These are phyloP conservation scores for Colletotrichum limetticola DNA, from an alignment of 2,329 filamentous ascomycete species.

Conservation along the genomic window DNA sequence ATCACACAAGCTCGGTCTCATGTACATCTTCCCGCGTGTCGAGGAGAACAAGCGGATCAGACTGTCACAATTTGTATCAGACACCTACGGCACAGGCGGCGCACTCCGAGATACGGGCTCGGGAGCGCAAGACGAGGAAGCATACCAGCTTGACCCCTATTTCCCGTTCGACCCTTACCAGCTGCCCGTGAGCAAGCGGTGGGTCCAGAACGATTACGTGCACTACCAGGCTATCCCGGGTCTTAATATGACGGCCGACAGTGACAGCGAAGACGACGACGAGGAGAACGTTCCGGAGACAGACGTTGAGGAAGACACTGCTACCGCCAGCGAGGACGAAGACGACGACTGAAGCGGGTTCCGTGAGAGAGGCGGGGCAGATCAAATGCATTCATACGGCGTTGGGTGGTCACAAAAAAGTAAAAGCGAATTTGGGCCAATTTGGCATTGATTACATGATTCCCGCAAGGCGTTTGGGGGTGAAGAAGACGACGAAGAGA, in stretches of 20 bases:
- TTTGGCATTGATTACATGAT: conserved; percentile 29
- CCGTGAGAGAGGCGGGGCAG: conserved; percentile 17
- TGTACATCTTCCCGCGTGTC: conserved; percentile 89
- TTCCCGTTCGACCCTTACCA: conserved; percentile 99
- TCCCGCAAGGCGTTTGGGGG: conserved; percentile 33
- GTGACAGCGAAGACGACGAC: conserved; percentile 64
- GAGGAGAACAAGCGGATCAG: conserved; percentile 93
- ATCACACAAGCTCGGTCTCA: conserved; percentile 83
- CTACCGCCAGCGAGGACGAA: conserved; percentile 59
- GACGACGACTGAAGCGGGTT: conserved; percentile 47
- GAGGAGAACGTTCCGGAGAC: conserved; percentile 56
- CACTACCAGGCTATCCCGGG: conserved; percentile 82
- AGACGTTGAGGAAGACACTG: conserved; percentile 60
- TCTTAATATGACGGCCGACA: conserved; percentile 67
- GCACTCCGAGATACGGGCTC: conserved; percentile 64
- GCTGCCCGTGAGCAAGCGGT: conserved; percentile 85
- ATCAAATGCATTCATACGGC: conserved; percentile 38
- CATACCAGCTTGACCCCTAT: conserved; percentile 89
- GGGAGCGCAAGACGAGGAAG: conserved; percentile 75
- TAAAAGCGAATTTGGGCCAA: conserved; percentile 31
- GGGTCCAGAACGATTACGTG: conserved; percentile 88
- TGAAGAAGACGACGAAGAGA: not conserved
- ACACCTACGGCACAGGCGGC: conserved; percentile 65
- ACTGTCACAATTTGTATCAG: conserved; percentile 74
- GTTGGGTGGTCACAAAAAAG: conserved; percentile 23